Evolutionary conservation across 306 rosid genomes (phyloP), one percentile per base, ranked within the genome.

Genomic region (Glycyrrhiza uralensis): DNA sequence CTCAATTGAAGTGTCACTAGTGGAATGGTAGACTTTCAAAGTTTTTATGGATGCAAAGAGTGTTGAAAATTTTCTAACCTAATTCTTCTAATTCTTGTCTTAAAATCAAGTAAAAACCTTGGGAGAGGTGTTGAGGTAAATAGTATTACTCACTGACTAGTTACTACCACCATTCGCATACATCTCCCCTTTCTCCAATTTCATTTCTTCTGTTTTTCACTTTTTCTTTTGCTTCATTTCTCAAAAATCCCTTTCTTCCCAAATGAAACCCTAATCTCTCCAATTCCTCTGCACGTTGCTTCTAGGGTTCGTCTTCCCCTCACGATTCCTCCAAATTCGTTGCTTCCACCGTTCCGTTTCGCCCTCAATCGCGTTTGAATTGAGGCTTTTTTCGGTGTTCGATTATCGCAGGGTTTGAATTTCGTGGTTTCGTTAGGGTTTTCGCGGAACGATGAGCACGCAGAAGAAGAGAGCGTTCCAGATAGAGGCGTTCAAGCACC

Each of bases 401-500:
- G n/a, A n/a, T n/a, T n/a, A n/a, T 50, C 13, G 12, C 32, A 58
- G 49, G 36, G 36, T 47, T 24, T 13, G 38, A 36, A 32, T 66
- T 76, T 50, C 1, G n/a, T 12, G 28, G 59, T 23, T 26, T 9
- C n/a, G n/a, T 22, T 13, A 6, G 1, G 5, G 7, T 44, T 22
- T 20, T 56, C 13, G 32, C 4, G 2, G 63, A 39, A 73, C 44
- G 36, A 84, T 84, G 85, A 83, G 87, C 38, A 8, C 61, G 28
- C 82, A 67, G 39, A 85, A 67, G 82, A 85, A 81, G 82, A 69
- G 76, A 41, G 7, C 60, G 0, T 41, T 67, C n/a, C 80, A 67
- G 74, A 85, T 85, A 38, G 86, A 85, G 23, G 84, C 89, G 51
- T 82, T 60, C 39, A 85, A 20, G 84, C 86, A 85, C 66, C 80